Percentiles rank a stretch among this genome's conserved stretches.
Evolutionary conservation across 805 yeast species (phyloP).

Genomic region (Tetrapisispora nanseiensis): DNA sequence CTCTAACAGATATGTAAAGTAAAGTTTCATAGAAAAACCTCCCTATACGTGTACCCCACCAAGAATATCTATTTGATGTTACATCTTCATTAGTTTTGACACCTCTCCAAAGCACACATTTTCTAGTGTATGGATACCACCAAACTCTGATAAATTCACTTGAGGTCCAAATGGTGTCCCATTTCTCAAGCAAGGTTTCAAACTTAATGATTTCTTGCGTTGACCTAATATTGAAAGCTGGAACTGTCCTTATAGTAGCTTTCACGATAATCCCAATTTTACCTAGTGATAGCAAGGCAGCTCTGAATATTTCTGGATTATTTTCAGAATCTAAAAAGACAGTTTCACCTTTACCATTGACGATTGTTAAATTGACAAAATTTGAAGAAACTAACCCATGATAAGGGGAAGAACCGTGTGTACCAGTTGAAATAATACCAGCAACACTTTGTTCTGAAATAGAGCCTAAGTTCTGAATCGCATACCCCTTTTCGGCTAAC

Average conservation of each 20-base stretch:
- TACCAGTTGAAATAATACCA: slow-evolving; percentile 93
- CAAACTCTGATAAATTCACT: slow-evolving; percentile 88
- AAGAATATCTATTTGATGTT: slow-evolving; percentile 57
- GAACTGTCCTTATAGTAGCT: slow-evolving; percentile 78
- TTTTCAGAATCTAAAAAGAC: slow-evolving; percentile 42
- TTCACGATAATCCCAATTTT: slow-evolving; percentile 83
- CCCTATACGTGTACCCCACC: slow-evolving; percentile 80
- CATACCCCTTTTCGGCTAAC: slow-evolving; percentile 54
- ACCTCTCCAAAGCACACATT: slow-evolving; percentile 88
- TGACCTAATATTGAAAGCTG: slow-evolving; percentile 71
- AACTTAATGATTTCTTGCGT: slow-evolving; percentile 74
- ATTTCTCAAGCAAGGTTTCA: slow-evolving; percentile 55
- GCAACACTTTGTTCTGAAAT: slow-evolving; percentile 89
- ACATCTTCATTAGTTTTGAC: slow-evolving; percentile 57
- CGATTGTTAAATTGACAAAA: slow-evolving; percentile 64
- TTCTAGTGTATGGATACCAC: slow-evolving; percentile 94
- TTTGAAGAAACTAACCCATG: slow-evolving; percentile 89
- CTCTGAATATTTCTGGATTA: slow-evolving; percentile 60
- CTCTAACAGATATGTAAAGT: slow-evolving; percentile 66
- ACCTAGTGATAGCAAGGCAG: slow-evolving; percentile 79
- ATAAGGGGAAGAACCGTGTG: slow-evolving; percentile 90
- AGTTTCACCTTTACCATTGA: slow-evolving; percentile 67
- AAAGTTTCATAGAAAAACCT: slow-evolving; percentile 70
- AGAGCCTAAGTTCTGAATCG: slow-evolving; percentile 86
- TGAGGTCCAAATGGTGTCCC: slow-evolving; percentile 78